A percentile compares a stretch with the other conserved stretches of the same genome.
These are phyloP conservation scores for Novakomyces olei DNA, from an alignment of 805 yeast genomes.

Conservation along the genomic window DNA sequence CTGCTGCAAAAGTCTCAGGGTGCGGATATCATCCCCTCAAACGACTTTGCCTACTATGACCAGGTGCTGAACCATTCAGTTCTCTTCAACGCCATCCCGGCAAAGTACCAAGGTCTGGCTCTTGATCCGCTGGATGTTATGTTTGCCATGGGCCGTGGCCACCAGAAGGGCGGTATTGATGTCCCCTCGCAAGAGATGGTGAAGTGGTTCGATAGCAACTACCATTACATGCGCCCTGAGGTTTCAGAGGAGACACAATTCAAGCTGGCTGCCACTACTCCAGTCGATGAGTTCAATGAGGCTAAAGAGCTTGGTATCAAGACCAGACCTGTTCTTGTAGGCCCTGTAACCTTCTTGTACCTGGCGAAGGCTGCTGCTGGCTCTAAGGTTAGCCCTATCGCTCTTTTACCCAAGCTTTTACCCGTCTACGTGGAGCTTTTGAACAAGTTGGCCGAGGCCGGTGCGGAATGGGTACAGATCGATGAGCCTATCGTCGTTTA, in stretches of 20 bases:
- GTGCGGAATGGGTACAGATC: slow-evolving; percentile 85
- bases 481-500: slow-evolving; percentile 94
- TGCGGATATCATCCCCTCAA: slow-evolving; percentile 89
- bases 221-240: slow-evolving; percentile 99
- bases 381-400: slow-evolving; percentile 77
- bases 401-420: slow-evolving; percentile 66
- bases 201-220: slow-evolving; percentile 98
- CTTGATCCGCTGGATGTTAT: slow-evolving; percentile 75
- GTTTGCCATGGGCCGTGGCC: slow-evolving; percentile 99
- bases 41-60: slow-evolving; percentile 96
- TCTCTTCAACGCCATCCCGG: slow-evolving; percentile 88
- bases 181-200: slow-evolving; percentile 84
- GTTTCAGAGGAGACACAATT: slow-evolving; percentile 85
- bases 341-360: slow-evolving; percentile 86
- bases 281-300: slow-evolving; percentile 92
- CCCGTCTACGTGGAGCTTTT: slow-evolving; percentile 86
- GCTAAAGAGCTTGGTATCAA: slow-evolving; percentile 89
- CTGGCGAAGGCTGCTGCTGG: slow-evolving; percentile 98
- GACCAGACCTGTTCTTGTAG: slow-evolving; percentile 92
- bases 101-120: slow-evolving; percentile 81
- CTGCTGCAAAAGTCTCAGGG: slow-evolving; percentile 92
- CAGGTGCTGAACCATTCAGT: slow-evolving; percentile 84
- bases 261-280: slow-evolving; percentile 90
- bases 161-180: slow-evolving; percentile 94
- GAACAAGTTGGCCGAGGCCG: slow-evolving; percentile 72